These are phyloP conservation scores for Apium graveolens DNA, from an alignment of 129 eudicot genomes.

Conservation along the genomic window DNA sequence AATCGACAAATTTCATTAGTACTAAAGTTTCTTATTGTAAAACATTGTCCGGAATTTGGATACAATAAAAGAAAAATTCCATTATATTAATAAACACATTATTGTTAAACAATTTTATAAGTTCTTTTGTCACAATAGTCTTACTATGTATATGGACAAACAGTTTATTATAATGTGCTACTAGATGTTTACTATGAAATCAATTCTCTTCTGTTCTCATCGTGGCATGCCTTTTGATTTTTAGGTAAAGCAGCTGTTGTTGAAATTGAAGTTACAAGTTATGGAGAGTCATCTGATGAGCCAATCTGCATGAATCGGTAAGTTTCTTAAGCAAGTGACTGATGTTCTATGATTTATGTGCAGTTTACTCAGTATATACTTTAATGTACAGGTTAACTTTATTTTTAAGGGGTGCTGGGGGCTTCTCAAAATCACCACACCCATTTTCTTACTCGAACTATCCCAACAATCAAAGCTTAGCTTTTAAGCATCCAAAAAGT, in stretches of 20 bases:
- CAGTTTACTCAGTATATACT: conserved; percentile 20
- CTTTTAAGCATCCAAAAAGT: conserved; percentile 52
- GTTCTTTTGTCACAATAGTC: not conserved
- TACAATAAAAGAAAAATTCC: not conserved
- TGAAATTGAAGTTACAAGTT: conserved; percentile 71
- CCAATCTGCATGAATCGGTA: conserved; percentile 81
- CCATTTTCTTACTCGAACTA: conserved; percentile 62
- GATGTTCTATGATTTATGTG: conserved; percentile 7
- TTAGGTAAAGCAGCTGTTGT: conserved; percentile 90
- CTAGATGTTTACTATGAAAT: not conserved
- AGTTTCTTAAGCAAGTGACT: conserved; percentile 14
- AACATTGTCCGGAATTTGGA: not conserved
- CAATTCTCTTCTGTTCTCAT: no score
- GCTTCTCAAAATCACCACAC: conserved; percentile 79
- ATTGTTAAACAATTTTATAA: not conserved
- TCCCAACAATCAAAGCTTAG: conserved; percentile 31
- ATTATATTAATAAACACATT: not conserved
- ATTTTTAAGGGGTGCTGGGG: conserved; percentile 91
- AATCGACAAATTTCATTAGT: not conserved
- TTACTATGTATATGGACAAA: not conserved
- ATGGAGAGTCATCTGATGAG: conserved; percentile 56
- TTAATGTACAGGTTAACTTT: conserved; percentile 37
- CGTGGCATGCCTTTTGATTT: not conserved
- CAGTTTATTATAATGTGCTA: not conserved
- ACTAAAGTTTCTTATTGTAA: not conserved